Evolutionary conservation across 2,329 filamentous ascomycete genomes (phyloP), one percentile per base, ranked within the genome.

Genomic region (Teratosphaeria gauchensis): DNA sequence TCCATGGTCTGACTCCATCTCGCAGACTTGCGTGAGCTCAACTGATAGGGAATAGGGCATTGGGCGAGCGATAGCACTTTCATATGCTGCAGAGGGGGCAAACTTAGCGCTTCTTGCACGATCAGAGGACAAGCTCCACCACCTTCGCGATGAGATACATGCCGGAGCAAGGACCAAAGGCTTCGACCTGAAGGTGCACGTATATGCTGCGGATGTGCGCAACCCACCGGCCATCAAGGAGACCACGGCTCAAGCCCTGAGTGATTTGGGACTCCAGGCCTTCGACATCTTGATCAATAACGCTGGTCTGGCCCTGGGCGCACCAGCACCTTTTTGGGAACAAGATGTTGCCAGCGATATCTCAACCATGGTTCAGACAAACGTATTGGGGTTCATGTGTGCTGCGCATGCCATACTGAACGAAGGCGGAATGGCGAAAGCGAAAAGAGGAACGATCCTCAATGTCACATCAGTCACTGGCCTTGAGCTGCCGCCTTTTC

Each of bases 271-370:
- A 54, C 53, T 56, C 57, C 72, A 72, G 0, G 64, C 68, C 1
- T 75, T 80, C 21, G 76, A 79, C 51, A 69, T 79, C 12, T 69
- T 80, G 0, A 69, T 80, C 64, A 80, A 80, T 63, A 79, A 80
- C 56, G 73, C 77, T 1, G 77, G 77, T 0, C 72, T 80, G 4
- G 77, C 78, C 0, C 65, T 80, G 1, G 77, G 78, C 3, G 77
- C 78, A 0, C 78, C 78, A 0, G 65, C 69, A 0, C 56, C 64
- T 0, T 80, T 80, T 60, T 71, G 71, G 0, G 71, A 77, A 8
- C 71, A 79, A 21, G 69, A 71, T 12, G 72, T 79, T 35, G 53
- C 56, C 1, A 58, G 67, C 8, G 71, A 77, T 9, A 75, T 80
- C 42, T 65, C 71, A 3, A 75, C 73, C 3, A 80, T 80, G 77